phyloP scores from a whole-genome alignment of 345 rosid genomes.

The Populus pruinosa region DNA sequence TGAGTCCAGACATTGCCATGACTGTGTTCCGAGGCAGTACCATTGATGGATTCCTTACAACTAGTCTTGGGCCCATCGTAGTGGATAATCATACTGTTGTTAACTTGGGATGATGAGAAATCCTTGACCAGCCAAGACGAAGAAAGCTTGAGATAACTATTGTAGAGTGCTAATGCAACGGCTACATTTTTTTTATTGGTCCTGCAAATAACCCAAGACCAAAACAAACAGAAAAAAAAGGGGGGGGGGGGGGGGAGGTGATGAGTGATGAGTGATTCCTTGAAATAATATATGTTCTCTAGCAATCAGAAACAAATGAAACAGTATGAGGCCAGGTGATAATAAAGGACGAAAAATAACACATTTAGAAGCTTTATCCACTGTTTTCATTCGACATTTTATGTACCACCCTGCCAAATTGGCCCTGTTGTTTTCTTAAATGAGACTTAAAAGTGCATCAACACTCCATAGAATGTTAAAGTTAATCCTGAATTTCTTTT shows the following conservation, averaged over 20 bases:
- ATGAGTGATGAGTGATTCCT: background rate
- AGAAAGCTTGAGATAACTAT: slow-evolving; percentile 31
- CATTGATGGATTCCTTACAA: slow-evolving; percentile 8
- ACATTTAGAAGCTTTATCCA: background rate
- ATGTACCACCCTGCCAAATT: background rate
- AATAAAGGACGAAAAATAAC: background rate
- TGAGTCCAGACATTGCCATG: slow-evolving; percentile 32
- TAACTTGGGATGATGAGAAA: background rate
- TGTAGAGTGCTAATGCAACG: slow-evolving; percentile 31
- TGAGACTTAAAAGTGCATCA: background rate
- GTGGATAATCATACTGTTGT: background rate
- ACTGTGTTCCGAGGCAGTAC: background rate
- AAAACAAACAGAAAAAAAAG: background rate
- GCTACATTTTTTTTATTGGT: slow-evolving; percentile 21
- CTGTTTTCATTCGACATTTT: too few species aligned
- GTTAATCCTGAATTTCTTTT: background rate
- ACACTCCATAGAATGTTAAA: background rate
- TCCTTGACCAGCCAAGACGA: slow-evolving; percentile 34
- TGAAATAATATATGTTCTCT: background rate
- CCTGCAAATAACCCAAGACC: slow-evolving; percentile 15
- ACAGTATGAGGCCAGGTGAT: background rate
- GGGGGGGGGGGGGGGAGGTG: background rate
- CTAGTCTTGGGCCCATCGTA: slow-evolving; percentile 11
- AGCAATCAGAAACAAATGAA: background rate
- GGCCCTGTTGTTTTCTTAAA: background rate